Conservation (phyloP, 345 rosid genomes). For the Euphorbia tirucalli region DNA sequence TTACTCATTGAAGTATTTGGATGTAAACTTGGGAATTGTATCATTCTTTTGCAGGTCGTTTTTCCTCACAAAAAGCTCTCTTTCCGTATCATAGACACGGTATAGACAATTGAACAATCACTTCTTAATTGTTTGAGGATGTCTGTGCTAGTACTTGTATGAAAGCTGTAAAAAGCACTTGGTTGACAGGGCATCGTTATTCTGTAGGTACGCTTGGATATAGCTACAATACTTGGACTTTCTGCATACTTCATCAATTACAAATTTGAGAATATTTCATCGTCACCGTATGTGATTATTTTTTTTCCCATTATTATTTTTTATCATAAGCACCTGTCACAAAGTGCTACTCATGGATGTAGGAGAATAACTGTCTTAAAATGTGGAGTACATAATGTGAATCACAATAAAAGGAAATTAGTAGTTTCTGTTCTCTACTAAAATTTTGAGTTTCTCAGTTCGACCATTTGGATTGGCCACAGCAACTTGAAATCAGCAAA, state of each 20-base stretch:
- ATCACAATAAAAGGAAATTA: background rate
- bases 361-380: background rate
- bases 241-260: slow-evolving; percentile 84
- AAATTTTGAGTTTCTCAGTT: background rate
- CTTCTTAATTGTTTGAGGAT: background rate
- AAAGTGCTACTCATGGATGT: background rate
- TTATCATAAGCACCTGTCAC: background rate
- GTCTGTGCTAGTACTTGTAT: background rate
- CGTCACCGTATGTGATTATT: slow-evolving; percentile 67
- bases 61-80: slow-evolving; percentile 95
- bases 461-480: background rate
- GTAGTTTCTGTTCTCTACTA: background rate
- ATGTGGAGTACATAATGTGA: background rate
- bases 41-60: slow-evolving; percentile 54
- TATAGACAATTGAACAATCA: slow-evolving; percentile 32
- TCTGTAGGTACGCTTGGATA: slow-evolving; percentile 85
- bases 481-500: background rate
- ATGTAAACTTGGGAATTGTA: slow-evolving; percentile 21
- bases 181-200: slow-evolving; percentile 17
- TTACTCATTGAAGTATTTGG: slow-evolving; percentile 23
- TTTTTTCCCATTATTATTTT: background rate
- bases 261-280: slow-evolving; percentile 79
- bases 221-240: slow-evolving; percentile 82
- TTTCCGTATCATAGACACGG: slow-evolving; percentile 94
- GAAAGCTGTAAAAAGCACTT: background rate